Evolutionary conservation across 208 protist genomes (phyloP).

Genomic region (Zelonia costaricensis): DNA sequence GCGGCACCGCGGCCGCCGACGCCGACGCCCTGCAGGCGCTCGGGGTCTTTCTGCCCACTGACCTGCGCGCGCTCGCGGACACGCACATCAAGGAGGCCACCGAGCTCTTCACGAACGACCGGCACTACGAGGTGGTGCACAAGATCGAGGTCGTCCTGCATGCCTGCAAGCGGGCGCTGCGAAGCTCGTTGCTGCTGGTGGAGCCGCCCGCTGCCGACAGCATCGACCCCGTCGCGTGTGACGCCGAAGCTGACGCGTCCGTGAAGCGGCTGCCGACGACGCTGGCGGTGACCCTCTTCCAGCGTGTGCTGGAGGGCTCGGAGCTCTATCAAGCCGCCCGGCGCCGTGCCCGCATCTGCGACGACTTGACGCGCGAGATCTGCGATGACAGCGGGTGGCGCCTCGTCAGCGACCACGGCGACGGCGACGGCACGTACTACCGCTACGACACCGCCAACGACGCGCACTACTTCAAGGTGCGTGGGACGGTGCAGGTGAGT

Average conservation of each 20-base stretch:
- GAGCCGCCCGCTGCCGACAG: conserved; percentile 21
- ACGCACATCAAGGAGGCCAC: conserved; percentile 23
- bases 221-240: conserved; percentile 16
- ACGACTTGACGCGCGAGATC: conserved; percentile 37
- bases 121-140: conserved; percentile 49
- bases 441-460: conserved; percentile 35
- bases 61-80: conserved; percentile 10
- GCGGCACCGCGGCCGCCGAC: no score
- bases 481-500: conserved; percentile 34
- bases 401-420: conserved; percentile 26
- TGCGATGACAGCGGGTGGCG: conserved; percentile 32
- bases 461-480: conserved; percentile 59
- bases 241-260: conserved; percentile 9
- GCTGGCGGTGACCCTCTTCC: conserved; percentile 36
- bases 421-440: conserved; percentile 44
- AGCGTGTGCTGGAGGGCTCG: conserved; percentile 37
- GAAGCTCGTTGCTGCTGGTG: neutral
- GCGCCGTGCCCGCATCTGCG: conserved; percentile 21
- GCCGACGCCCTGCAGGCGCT: conserved; percentile 3
- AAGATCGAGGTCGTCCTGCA: neutral
- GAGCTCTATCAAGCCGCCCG: conserved; percentile 34
- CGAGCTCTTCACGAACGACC: conserved; percentile 40
- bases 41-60: conserved; percentile 12
- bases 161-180: neutral
- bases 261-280: conserved; percentile 22